These are phyloP conservation scores for Botrytis deweyae DNA, from an alignment of 2,329 filamentous ascomycete species.

Conservation along the genomic window DNA sequence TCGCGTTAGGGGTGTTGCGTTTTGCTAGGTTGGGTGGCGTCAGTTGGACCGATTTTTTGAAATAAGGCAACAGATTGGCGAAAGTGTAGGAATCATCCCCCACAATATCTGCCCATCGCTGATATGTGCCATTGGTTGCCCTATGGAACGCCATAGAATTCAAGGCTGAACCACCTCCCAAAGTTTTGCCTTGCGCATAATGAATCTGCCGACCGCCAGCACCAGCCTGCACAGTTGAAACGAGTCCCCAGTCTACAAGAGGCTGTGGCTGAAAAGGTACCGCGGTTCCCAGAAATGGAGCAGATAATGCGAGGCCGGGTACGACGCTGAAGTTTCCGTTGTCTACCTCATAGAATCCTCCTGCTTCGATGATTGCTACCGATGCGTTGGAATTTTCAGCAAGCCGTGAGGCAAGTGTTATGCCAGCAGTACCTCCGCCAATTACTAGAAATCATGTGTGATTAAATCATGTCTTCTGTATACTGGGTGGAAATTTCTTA, in stretches of 20 bases:
- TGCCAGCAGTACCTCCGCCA: constrained; percentile 27
- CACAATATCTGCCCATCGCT: constrained; percentile 46
- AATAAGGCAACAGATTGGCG: constrained; percentile 48
- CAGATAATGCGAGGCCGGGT: constrained; percentile 1
- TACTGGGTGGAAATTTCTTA: too few species aligned
- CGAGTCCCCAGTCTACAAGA: constrained; percentile 24
- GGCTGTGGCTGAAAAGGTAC: constrained; percentile 2
- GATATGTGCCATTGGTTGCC: constrained; percentile 30
- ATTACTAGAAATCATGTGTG: constrained; percentile 6
- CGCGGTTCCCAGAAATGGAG: too few species aligned
- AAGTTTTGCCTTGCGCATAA: constrained; percentile 38
- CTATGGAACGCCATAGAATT: neutral
- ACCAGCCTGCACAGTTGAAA: constrained; percentile 20
- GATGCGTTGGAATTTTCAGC: constrained; percentile 10
- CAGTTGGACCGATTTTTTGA: constrained; percentile 40
- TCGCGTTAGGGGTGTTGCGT: neutral
- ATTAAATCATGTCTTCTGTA: too few species aligned
- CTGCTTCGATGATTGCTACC: constrained; percentile 29
- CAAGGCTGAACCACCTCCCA: constrained; percentile 38
- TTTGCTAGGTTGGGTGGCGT: constrained; percentile 31
- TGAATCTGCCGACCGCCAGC: neutral
- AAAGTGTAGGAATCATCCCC: constrained; percentile 48
- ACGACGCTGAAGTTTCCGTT: constrained; percentile 21
- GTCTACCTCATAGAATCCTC: constrained; percentile 25
- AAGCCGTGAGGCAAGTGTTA: constrained; percentile 24